A percentile compares a stretch with the other conserved stretches of the same genome.
Evolutionary conservation across 371 early-diverging fungal species (phyloP).

Genomic region (Neoconidiobolus thromboides): DNA sequence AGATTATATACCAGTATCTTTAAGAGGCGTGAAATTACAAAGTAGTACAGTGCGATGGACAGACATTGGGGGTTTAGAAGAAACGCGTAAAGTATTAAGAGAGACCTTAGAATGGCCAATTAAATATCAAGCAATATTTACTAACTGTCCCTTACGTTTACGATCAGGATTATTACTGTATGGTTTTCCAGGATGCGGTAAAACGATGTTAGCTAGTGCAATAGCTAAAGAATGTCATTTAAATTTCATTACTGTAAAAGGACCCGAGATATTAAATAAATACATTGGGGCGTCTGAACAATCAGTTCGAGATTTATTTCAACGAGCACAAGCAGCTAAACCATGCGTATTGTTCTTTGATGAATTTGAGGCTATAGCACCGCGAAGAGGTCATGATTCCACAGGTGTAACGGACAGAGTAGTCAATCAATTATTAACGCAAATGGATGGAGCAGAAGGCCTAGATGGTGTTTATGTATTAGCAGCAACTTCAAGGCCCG

Average conservation of each 20-base stretch:
- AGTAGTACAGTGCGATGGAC: conserved; percentile 62
- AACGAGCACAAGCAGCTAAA: conserved; percentile 73
- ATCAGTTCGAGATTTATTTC: conserved; percentile 78
- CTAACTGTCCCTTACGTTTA: conserved; percentile 63
- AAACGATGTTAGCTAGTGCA: conserved; percentile 85
- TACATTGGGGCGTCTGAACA: conserved; percentile 91
- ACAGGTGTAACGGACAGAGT: conserved; percentile 87
- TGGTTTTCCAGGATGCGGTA: conserved; percentile 90
- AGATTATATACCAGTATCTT: conserved; percentile 60
- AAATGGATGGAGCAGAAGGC: conserved; percentile 93
- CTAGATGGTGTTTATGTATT: conserved; percentile 78
- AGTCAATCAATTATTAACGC: conserved; percentile 89
- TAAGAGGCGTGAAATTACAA: conserved; percentile 64
- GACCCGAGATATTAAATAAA: conserved; percentile 91
- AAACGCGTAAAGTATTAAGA: conserved; percentile 54
- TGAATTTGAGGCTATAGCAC: conserved; percentile 94
- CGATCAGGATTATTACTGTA: conserved; percentile 82
- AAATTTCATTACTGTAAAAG: conserved; percentile 91
- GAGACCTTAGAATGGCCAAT: conserved; percentile 94
- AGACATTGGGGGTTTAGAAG: conserved; percentile 74
- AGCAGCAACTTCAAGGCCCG: conserved; percentile 96
- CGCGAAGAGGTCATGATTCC: conserved; percentile 73
- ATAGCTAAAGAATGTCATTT: conserved; percentile 80
- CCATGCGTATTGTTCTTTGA: conserved; percentile 91
- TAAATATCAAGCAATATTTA: conserved; percentile 75